These are phyloP conservation scores for Eucalyptus microcorys DNA, from an alignment of 345 rosid genomes.

Conservation along the genomic window DNA sequence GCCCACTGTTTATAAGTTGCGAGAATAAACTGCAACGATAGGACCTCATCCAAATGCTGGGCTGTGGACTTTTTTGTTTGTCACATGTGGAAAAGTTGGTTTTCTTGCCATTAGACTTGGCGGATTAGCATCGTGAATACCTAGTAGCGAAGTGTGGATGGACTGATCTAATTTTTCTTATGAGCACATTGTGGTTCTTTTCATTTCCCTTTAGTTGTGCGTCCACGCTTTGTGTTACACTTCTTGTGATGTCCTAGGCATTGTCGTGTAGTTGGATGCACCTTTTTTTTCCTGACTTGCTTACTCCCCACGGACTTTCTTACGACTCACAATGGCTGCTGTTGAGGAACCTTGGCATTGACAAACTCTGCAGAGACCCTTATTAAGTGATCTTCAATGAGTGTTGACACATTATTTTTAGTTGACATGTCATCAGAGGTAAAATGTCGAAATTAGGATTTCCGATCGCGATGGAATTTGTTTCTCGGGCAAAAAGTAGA, in stretches of 20 bases:
- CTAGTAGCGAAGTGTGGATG: background rate
- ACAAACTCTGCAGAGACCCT: background rate
- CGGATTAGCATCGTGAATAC: background rate
- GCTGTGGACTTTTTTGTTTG: background rate
- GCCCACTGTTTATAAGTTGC: background rate
- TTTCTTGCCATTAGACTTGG: background rate
- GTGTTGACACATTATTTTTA: no score
- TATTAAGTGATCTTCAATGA: background rate
- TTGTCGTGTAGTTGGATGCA: background rate
- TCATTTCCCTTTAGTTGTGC: background rate
- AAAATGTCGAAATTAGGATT: background rate
- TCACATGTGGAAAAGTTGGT: background rate
- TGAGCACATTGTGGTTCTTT: background rate
- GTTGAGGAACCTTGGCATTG: background rate
- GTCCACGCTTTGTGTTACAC: background rate
- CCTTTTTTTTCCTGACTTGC: background rate
- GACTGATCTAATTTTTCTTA: background rate
- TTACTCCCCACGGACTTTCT: background rate
- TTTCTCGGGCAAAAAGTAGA: background rate
- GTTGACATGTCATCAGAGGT: background rate
- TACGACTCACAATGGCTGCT: background rate
- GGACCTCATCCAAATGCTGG: background rate
- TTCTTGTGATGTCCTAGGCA: background rate
- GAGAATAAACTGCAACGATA: background rate
- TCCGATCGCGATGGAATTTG: fast-evolving